Base-by-base conservation (phyloP, 2,329 filamentous ascomycete species). In the Tolypocladium tropicale region DNA sequence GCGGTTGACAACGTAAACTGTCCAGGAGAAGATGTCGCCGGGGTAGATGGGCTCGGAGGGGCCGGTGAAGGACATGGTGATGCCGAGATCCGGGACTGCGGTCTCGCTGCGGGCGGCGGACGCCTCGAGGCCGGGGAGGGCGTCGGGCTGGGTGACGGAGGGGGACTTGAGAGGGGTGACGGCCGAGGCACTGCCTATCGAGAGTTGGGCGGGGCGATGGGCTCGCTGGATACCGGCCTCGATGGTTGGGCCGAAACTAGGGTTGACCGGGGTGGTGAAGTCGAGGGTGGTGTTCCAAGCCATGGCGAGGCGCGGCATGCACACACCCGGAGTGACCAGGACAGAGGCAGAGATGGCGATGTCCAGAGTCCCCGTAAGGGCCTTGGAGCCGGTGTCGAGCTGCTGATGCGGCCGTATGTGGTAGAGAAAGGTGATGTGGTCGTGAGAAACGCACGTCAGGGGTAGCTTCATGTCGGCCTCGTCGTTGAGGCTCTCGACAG, bases 351-450 rank as follows among this genome's bases (percentile, higher is more conserved):
- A 74, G 58, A 90, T 82, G 52, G 77, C 72, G 59, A 89, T 81
- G 55, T 78, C 74, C 12, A 89, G 77, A 58, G 76, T 78, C 57
- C 75, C 76, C 58, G 74, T 73, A 51, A 72, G 73, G 65, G 72
- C 77, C 65, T 74, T 82, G 65, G 67, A 69, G 50, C 68, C 65
- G 53, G 70, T 62, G 55, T 80, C 77, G n/a, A 70, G 71, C 52
- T 76, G 74, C 51, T 76, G 74, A 39, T 73, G 72, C 2, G 83
- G 82, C 12, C 73, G 72, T 57, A 90, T 79, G 54, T 81, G 82
- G 72, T 90, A 93, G 54, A 92, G 74, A 62, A 90, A 84, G 2
- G 86, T 88, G 59, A 90, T 74, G 67, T 91, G 87, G 65, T 93
- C 89, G 62, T 88, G 85, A 18, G 87, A 82, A 16, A 83, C 83